phyloP scores from a whole-genome alignment of 1,284 basidiomycete genomes.

The Peniophora sp. region DNA sequence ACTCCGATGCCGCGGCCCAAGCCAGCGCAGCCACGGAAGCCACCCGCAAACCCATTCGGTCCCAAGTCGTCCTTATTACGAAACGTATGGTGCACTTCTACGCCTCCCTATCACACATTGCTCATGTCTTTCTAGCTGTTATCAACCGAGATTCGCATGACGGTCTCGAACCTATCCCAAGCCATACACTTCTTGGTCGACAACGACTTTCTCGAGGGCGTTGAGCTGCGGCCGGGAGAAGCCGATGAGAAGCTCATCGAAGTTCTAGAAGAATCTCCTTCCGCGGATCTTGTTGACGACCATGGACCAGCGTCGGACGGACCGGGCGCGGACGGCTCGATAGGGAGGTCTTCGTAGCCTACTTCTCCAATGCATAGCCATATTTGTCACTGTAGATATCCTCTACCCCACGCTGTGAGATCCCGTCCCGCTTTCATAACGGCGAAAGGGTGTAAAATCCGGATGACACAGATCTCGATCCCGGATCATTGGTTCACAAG shows the following conservation, averaged over 20 bases:
- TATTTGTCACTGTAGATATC: too few species aligned
- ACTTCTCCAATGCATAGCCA: too few species aligned
- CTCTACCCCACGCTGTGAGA: too few species aligned
- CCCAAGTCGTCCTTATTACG: conserved; percentile 63
- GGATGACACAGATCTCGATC: too few species aligned
- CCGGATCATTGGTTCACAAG: too few species aligned
- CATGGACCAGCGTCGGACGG: too few species aligned
- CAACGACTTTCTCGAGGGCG: conserved; percentile 81
- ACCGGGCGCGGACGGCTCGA: too few species aligned
- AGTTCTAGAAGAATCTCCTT: conserved; percentile 32
- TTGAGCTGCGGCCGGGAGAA: conserved; percentile 79
- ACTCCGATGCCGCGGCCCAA: not conserved
- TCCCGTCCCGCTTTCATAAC: too few species aligned
- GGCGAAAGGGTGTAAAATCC: too few species aligned
- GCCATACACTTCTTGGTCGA: conserved; percentile 89
- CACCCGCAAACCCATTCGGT: conserved; percentile 48
- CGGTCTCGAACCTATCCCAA: conserved; percentile 89
- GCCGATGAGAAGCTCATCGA: conserved; percentile 63
- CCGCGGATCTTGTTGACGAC: conserved; percentile 2
- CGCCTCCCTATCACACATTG: not conserved
- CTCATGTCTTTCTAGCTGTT: conserved; percentile 50
- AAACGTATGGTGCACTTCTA: conserved; percentile 43
- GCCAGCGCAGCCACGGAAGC: not conserved
- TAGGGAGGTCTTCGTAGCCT: too few species aligned
- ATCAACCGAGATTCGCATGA: conserved; percentile 82